Evolutionary conservation across 73 alveolate species (phyloP), one percentile per base, ranked within the genome.

Genomic region (Effrenium voratum): DNA sequence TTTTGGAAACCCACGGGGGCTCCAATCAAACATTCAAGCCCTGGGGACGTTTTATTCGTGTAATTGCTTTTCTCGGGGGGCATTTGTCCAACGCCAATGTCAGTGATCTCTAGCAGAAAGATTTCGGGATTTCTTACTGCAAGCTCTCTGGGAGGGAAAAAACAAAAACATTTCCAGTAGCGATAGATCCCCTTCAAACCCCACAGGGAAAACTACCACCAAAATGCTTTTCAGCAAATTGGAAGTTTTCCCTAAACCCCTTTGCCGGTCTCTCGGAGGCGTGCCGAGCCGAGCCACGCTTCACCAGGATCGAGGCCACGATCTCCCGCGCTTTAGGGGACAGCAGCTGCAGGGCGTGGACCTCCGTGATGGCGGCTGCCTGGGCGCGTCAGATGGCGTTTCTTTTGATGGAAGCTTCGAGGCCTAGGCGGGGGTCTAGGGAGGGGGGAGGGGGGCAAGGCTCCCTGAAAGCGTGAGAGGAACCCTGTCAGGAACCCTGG

Each of bases 321-420:
- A 90, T 90, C 73, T 66, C 57, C 87, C 50, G 36, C 50, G 97
- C 97, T 43, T 76, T 86, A 26, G 82, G 66, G 59, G 88, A 68
- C 38, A 90, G 57, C 66, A 90, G 87, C 97, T 90, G 97, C 10
- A 90, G 75, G 50, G 40, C 88, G 44, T 90, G 97, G 19, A 90
- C 32, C 80, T 90, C 97, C 3, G 97, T 50, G 19, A 90, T 49
- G 43, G 49, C 97, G 1, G 97, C 97, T 15, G 97, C 97, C 97
- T 90, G 59, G 38, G 77, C 0, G 77, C 19, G 26, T 19, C 2
- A 30, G 77, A 19, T 63, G 0, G 41, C 34, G 77, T 12, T 8
- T 52, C 8, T 52, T 8, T 52, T 52, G 63, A 52, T 19, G 8
- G 63, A 52, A 8, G 19, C 26, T 52, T 52, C 63, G 26, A 52